These are phyloP conservation scores for Phialemonium atrogriseum DNA, from an alignment of 2,329 filamentous ascomycete species.

Conservation along the genomic window DNA sequence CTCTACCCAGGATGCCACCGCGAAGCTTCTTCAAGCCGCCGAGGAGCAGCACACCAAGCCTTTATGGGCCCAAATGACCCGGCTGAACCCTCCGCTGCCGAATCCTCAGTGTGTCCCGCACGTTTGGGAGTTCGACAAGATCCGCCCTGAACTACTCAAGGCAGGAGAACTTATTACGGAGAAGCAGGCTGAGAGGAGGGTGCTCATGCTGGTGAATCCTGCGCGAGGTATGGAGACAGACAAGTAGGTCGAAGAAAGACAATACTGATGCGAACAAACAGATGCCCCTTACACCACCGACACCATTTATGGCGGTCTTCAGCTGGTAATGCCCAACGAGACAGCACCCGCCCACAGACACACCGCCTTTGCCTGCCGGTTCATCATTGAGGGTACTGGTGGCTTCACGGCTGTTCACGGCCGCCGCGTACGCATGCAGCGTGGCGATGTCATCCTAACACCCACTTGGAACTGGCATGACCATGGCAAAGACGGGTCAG, in stretches of 20 bases:
- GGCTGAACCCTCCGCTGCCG: no score
- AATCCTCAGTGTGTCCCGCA: no score
- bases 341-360: slow-evolving; percentile 44
- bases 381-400: slow-evolving; percentile 44
- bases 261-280: slow-evolving; percentile 13
- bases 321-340: slow-evolving; percentile 45
- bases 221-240: no score
- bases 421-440: slow-evolving; percentile 35
- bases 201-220: slow-evolving; percentile 22
- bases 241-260: no score
- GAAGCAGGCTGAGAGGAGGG: slow-evolving; percentile 19
- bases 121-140: no score
- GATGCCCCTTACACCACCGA: slow-evolving; percentile 45
- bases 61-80: no score
- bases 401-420: slow-evolving; percentile 49
- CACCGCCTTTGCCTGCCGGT: slow-evolving; percentile 44
- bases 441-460: slow-evolving; percentile 45
- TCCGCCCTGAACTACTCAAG: slow-evolving; percentile 14
- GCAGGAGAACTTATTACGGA: slow-evolving; percentile 16
- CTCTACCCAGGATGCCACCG: no score
- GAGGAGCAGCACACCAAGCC: no score
- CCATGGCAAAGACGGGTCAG: slow-evolving; percentile 43
- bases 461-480: slow-evolving; percentile 50
- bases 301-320: slow-evolving; percentile 45
- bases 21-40: no score